These are phyloP conservation scores for Geotrichum restrictum DNA, from an alignment of 1,139 yeast genomes.

Conservation along the genomic window DNA sequence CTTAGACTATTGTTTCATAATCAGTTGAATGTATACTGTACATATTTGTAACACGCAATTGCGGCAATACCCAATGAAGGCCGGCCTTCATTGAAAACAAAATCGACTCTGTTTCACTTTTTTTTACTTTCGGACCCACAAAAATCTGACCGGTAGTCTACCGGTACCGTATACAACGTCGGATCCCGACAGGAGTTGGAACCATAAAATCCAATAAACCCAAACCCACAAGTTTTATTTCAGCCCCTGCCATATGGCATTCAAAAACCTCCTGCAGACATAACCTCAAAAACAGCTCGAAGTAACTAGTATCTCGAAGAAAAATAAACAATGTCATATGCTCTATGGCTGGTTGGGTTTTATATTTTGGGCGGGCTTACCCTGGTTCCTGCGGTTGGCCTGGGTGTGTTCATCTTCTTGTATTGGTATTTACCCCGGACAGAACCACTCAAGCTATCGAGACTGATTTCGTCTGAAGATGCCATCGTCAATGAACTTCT, in stretches of 20 bases:
- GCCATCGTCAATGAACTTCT: neutral
- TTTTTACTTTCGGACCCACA: no score
- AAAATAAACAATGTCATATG: conserved; percentile 5
- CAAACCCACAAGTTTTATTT: neutral
- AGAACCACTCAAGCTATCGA: neutral
- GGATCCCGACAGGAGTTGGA: neutral
- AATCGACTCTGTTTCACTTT: no score
- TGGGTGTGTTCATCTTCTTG: conserved; percentile 38
- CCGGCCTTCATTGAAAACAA: no score
- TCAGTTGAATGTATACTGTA: no score
- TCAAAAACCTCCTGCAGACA: no score
- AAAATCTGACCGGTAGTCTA: no score
- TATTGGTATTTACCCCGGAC: conserved; percentile 39
- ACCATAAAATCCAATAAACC: neutral
- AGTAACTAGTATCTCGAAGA: neutral
- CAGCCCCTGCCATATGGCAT: neutral
- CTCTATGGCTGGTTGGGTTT: conserved; percentile 35
- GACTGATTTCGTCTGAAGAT: neutral
- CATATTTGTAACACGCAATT: no score
- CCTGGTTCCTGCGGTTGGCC: conserved; percentile 55
- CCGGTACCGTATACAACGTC: no score
- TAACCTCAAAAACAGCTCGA: neutral
- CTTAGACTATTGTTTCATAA: no score
- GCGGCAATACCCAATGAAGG: no score
- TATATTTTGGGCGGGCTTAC: conserved; percentile 78